phyloP scores from a whole-genome alignment of 257 asterid species.

The Handroanthus guayacan region DNA sequence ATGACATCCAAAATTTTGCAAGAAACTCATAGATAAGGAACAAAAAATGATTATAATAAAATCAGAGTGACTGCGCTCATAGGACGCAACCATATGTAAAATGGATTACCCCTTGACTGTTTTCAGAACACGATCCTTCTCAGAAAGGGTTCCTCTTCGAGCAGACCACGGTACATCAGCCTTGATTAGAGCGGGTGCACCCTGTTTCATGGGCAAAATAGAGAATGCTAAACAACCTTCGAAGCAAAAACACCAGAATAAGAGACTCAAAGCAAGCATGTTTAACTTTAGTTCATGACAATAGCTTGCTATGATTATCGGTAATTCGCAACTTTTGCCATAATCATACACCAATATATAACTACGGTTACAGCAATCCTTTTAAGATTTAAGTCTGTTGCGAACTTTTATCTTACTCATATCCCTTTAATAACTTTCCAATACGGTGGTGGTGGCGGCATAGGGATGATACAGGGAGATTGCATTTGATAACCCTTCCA shows the following conservation, averaged over 20 bases:
- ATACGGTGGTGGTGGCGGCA: too few relatives aligned
- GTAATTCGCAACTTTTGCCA: background rate
- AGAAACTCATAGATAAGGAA: background rate
- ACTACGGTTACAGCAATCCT: slow-evolving; percentile 3
- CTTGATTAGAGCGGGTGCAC: slow-evolving; percentile 73
- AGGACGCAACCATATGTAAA: slow-evolving; percentile 8
- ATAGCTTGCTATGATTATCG: background rate
- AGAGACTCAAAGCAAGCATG: background rate
- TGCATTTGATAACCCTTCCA: background rate
- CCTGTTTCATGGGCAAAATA: slow-evolving; percentile 55
- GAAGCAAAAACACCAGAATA: background rate
- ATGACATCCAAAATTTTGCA: background rate
- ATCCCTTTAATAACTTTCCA: too few relatives aligned
- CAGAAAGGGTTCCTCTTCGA: slow-evolving; percentile 80
- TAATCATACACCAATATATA: background rate
- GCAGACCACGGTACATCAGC: slow-evolving; percentile 99
- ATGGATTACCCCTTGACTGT: slow-evolving; percentile 85
- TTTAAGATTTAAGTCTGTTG: slow-evolving; percentile 1
- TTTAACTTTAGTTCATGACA: background rate
- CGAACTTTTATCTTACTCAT: background rate
- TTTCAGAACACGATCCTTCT: slow-evolving; percentile 84
- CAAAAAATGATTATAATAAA: background rate
- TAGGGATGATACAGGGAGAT: background rate
- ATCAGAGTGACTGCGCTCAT: slow-evolving; percentile 12
- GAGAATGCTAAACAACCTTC: slow-evolving; percentile 11